These are phyloP conservation scores for Hanseniaspora uvarum DNA, from an alignment of 1,139 yeast species.

Conservation along the genomic window DNA sequence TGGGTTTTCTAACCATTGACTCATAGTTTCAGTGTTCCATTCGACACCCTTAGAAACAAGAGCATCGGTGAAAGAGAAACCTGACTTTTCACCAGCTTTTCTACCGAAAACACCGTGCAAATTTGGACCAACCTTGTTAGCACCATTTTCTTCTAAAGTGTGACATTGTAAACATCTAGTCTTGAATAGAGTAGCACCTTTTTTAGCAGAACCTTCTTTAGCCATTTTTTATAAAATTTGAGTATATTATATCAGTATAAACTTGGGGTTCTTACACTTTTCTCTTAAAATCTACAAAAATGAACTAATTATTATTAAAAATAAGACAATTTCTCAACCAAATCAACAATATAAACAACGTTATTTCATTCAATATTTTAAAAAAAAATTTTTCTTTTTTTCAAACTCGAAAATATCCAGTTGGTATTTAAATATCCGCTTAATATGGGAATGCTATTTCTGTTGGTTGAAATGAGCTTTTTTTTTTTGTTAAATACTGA, in stretches of 20 bases:
- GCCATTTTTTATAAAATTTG: conserved; percentile 10
- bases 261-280: neutral
- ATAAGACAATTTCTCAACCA: neutral
- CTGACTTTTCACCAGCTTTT: conserved; percentile 81
- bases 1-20: conserved; percentile 97
- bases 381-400: neutral
- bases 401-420: neutral
- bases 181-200: conserved; percentile 97
- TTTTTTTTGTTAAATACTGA: neutral
- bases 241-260: neutral
- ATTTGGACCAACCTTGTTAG: conserved; percentile 98
- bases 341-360: neutral
- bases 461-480: neutral
- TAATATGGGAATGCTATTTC: neutral
- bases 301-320: too few species aligned
- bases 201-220: conserved; percentile 65
- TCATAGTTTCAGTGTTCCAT: conserved; percentile 83
- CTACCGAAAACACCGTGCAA: conserved; percentile 91
- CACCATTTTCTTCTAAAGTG: conserved; percentile 91
- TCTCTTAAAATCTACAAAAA: too few species aligned
- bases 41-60: conserved; percentile 89
- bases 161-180: conserved; percentile 99
- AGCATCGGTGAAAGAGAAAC: conserved; percentile 95
- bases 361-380: neutral
- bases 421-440: neutral